Evolutionary conservation across 306 rosid genomes (phyloP).

Genomic region (Vigna trinervia): DNA sequence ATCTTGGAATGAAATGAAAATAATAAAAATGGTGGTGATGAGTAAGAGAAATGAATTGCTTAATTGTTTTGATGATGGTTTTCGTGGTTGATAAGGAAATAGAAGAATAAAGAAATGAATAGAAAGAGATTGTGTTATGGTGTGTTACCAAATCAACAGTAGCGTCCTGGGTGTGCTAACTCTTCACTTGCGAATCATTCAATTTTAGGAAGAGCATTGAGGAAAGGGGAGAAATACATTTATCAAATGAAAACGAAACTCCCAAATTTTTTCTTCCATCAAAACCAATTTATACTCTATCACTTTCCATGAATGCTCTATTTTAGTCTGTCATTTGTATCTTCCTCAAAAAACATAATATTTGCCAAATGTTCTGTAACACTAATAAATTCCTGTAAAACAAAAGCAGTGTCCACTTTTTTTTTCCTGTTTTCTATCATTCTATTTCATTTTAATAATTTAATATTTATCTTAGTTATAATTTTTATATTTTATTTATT

Average conservation of each 20-base stretch:
- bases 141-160: slow-evolving; percentile 42
- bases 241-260: background rate
- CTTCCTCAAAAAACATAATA: background rate
- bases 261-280: background rate
- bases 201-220: background rate
- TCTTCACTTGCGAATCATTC: slow-evolving; percentile 32
- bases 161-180: slow-evolving; percentile 42
- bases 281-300: background rate
- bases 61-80: slow-evolving; percentile 8
- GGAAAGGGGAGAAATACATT: background rate
- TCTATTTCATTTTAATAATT: too few relatives aligned
- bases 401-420: too few relatives aligned
- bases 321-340: background rate
- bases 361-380: background rate
- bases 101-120: background rate
- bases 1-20: slow-evolving; percentile 24
- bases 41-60: background rate
- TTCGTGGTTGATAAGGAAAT: slow-evolving; percentile 42
- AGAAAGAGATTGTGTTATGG: background rate
- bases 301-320: background rate
- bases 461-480: too few relatives aligned
- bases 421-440: too few relatives aligned
- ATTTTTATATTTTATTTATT: too few relatives aligned
- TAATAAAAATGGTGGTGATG: background rate
- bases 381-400: too few relatives aligned